Conservation (phyloP, 257 asterid species). For the Solanum lycopersicoides region DNA sequence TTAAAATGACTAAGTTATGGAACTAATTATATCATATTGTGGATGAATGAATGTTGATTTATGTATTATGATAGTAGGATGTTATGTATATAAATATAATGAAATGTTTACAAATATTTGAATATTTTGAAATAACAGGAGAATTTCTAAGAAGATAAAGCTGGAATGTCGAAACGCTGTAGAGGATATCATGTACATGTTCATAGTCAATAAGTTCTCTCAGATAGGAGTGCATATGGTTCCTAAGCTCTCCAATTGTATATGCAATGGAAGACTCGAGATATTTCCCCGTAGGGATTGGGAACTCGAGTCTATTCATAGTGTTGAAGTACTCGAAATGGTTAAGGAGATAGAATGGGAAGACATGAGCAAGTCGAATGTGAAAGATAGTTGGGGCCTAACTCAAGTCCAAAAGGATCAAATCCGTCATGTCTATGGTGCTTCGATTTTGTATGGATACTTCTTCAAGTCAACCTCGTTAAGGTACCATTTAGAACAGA, state of each 20-base stretch:
- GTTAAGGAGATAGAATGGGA: slow-evolving; percentile 51
- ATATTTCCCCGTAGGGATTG: slow-evolving; percentile 65
- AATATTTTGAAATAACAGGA: slow-evolving; percentile 44
- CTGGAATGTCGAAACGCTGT: slow-evolving; percentile 45
- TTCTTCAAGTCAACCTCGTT: slow-evolving; percentile 60
- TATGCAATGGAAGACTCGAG: slow-evolving; percentile 63
- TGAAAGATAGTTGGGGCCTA: slow-evolving; percentile 43
- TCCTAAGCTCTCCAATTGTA: slow-evolving; percentile 64
- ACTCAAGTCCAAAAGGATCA: slow-evolving; percentile 24
- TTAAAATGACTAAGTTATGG: not conserved
- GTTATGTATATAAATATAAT: not conserved
- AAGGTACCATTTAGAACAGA: slow-evolving; percentile 55
- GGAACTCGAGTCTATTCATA: slow-evolving; percentile 80
- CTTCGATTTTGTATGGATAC: slow-evolving; percentile 71
- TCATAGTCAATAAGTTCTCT: slow-evolving; percentile 39
- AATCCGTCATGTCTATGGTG: slow-evolving; percentile 44
- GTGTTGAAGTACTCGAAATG: slow-evolving; percentile 52
- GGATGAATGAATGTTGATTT: not conserved
- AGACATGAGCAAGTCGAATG: slow-evolving; percentile 18
- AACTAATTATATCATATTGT: not conserved
- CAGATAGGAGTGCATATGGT: slow-evolving; percentile 61
- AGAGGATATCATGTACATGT: slow-evolving; percentile 68
- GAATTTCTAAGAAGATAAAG: slow-evolving; percentile 48
- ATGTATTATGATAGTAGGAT: no score
- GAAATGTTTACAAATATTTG: not conserved